phyloP scores from a whole-genome alignment of 139 green algal species.

The Tetradesmus obliquus region DNA sequence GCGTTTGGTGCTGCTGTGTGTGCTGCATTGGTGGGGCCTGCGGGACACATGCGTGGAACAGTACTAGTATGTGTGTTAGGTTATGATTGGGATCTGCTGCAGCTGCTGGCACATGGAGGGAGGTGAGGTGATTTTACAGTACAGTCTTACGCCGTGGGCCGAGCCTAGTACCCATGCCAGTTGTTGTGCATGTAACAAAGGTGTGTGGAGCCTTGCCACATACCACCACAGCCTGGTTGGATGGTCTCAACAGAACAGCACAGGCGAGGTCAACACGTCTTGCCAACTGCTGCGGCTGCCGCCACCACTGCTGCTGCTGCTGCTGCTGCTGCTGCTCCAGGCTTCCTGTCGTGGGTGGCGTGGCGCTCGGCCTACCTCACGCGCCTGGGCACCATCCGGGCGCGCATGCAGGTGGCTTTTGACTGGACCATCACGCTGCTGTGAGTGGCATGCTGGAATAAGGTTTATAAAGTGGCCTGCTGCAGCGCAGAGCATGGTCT shows the following conservation, averaged over 20 bases:
- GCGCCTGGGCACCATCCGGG: constrained; percentile 70
- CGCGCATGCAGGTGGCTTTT: constrained; percentile 65
- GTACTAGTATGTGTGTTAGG: constrained; percentile 37
- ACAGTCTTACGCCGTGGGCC: too few relatives aligned
- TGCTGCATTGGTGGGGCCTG: too few relatives aligned
- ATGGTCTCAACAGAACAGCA: too few relatives aligned
- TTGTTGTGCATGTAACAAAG: too few relatives aligned
- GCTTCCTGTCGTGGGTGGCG: constrained; percentile 75
- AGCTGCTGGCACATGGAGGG: too few relatives aligned
- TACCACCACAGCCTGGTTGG: too few relatives aligned
- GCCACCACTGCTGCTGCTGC: neutral
- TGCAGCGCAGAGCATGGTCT: constrained; percentile 4
- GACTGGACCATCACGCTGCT: constrained; percentile 75
- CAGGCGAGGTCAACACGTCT: too few relatives aligned
- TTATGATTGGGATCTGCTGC: too few relatives aligned
- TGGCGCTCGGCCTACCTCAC: constrained; percentile 89
- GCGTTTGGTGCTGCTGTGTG: neutral
- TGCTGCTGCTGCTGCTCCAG: neutral
- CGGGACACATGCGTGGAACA: too few relatives aligned
- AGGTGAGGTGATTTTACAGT: too few relatives aligned
- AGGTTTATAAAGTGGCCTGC: neutral
- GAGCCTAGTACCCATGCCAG: too few relatives aligned
- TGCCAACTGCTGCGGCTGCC: neutral
- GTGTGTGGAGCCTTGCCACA: too few relatives aligned
- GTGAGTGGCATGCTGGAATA: constrained; percentile 48